A percentile compares a stretch with the other conserved stretches of the same genome.
phyloP scores from a whole-genome alignment of 2,329 filamentous ascomycete species.

The Penicillium corylophilum region DNA sequence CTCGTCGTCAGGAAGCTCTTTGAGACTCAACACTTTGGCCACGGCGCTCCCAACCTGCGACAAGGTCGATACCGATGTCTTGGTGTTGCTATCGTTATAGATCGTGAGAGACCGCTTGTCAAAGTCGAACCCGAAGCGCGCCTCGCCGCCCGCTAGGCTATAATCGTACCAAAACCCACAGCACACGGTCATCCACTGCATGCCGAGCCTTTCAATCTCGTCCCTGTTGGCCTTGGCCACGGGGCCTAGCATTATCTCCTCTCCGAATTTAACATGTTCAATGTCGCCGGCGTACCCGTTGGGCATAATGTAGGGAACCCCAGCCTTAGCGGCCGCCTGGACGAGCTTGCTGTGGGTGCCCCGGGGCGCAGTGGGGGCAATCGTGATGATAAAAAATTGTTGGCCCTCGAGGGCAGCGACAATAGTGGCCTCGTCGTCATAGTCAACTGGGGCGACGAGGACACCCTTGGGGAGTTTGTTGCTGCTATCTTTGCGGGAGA shows the following conservation, averaged over 20 bases:
- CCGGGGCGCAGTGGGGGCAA: background rate
- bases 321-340: constrained; percentile 45
- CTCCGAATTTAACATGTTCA: constrained; percentile 29
- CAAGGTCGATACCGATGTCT: constrained; percentile 49
- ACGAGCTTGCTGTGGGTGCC: constrained; percentile 8
- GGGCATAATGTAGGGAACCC: constrained; percentile 57
- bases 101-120: constrained; percentile 43
- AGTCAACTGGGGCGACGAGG: constrained; percentile 2
- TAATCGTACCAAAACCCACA: constrained; percentile 58
- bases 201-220: constrained; percentile 44
- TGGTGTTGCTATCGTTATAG: constrained; percentile 57
- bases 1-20: constrained; percentile 41
- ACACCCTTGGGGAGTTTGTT: constrained; percentile 5
- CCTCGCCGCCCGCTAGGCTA: constrained; percentile 40
- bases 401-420: constrained; percentile 5
- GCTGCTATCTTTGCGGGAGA: constrained; percentile 1
- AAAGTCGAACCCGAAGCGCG: constrained; percentile 53
- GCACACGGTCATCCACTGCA: constrained; percentile 46
- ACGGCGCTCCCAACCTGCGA: constrained; percentile 56
- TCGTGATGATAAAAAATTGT: constrained; percentile 7
- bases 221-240: constrained; percentile 24
- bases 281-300: constrained; percentile 45
- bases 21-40: constrained; percentile 51
- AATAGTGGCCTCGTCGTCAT: background rate
- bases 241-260: constrained; percentile 40